Conservation (phyloP, 805 yeast genomes). For the Nakazawaea sp. region DNA sequence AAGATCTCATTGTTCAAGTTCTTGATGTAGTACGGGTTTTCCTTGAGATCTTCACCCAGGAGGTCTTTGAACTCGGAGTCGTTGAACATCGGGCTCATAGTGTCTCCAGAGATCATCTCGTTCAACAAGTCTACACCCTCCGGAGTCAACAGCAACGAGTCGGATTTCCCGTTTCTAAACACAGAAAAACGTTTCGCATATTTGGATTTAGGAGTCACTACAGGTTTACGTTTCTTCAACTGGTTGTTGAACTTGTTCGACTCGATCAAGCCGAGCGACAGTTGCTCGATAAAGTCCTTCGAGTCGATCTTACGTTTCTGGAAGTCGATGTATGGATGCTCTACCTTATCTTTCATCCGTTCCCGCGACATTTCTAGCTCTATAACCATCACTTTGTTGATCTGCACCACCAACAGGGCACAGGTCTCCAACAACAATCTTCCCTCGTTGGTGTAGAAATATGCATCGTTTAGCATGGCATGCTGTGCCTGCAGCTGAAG, state of each 20-base stretch:
- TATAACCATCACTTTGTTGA: conserved; percentile 3
- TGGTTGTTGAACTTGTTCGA: conserved; percentile 20
- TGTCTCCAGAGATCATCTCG: conserved; percentile 18
- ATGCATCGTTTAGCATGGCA: not conserved
- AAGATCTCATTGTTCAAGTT: conserved; percentile 34
- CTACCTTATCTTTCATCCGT: conserved; percentile 3
- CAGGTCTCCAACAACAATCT: conserved; percentile 1
- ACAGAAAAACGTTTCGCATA: conserved; percentile 39
- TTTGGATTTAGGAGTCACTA: conserved; percentile 19
- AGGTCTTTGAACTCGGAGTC: conserved; percentile 3
- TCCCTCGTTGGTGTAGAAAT: conserved; percentile 1
- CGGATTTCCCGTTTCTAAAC: conserved; percentile 44
- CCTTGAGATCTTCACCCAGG: conserved; percentile 1
- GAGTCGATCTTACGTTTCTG: conserved; percentile 49
- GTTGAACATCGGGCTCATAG: conserved; percentile 15
- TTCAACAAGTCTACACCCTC: conserved; percentile 40
- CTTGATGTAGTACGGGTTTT: conserved; percentile 9
- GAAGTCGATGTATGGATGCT: conserved; percentile 51
- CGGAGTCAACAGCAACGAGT: conserved; percentile 37
- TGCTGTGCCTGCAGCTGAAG: not conserved
- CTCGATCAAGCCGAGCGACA: conserved; percentile 55
- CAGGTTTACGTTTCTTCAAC: conserved; percentile 18
- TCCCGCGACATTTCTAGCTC: conserved; percentile 1
- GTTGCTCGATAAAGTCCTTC: conserved; percentile 49
- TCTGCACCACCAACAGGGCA: conserved; percentile 3